phyloP scores from a whole-genome alignment of 257 asterid genomes.

The Nicotiana noctiflora region DNA sequence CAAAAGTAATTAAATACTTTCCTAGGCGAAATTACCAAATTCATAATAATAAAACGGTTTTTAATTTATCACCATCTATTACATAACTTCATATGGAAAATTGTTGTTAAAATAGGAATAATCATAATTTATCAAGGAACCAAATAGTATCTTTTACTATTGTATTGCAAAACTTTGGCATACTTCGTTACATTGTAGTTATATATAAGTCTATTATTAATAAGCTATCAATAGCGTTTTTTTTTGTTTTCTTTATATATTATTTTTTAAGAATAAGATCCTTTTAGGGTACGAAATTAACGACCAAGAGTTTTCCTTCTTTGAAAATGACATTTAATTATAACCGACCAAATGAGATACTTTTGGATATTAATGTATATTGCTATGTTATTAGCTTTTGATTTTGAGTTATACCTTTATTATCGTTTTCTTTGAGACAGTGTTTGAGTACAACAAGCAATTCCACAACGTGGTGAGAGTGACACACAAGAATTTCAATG shows the following conservation, averaged over 20 bases:
- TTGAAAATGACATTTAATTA: neutral
- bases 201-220: no score
- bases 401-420: neutral
- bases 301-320: neutral
- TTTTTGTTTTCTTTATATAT: no score
- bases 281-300: neutral
- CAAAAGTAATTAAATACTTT: neutral
- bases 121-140: neutral
- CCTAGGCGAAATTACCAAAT: neutral
- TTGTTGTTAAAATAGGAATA: neutral
- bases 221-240: no score
- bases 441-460: constrained; percentile 40
- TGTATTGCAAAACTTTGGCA: neutral
- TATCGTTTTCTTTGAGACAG: constrained; percentile 14
- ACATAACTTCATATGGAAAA: neutral
- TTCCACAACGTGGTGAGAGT: constrained; percentile 49
- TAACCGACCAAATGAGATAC: neutral
- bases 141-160: neutral
- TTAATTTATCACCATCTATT: neutral
- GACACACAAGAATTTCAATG: constrained; percentile 38
- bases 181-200: neutral
- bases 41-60: neutral
- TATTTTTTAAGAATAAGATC: neutral
- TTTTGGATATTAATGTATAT: neutral
- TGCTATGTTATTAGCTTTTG: neutral